These are phyloP conservation scores for Populus tremula DNA, from an alignment of 345 rosid genomes.

Conservation along the genomic window DNA sequence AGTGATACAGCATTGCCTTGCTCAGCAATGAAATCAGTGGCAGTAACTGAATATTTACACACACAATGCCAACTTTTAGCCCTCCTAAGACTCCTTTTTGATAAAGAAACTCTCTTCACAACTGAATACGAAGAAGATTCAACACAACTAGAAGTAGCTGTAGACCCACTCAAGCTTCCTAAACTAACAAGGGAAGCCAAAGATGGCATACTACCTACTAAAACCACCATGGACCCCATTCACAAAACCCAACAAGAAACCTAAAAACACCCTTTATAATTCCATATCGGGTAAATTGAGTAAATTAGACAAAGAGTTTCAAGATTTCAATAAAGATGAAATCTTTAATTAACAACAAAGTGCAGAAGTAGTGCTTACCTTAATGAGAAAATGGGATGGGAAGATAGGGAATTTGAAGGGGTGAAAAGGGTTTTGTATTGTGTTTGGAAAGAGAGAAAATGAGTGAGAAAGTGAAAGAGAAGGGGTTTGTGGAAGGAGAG, in stretches of 20 bases:
- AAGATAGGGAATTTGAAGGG: neutral
- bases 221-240: conserved; percentile 62
- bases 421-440: neutral
- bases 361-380: neutral
- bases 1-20: conserved; percentile 52
- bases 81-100: conserved; percentile 42
- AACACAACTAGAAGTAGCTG: conserved; percentile 25
- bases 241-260: conserved; percentile 2
- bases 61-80: conserved; percentile 52
- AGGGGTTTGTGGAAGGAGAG: conserved; percentile 18
- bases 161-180: conserved; percentile 40
- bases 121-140: conserved; percentile 41
- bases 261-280: conserved; percentile 1
- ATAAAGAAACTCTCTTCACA: conserved; percentile 56
- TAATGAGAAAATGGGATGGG: neutral
- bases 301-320: neutral
- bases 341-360: neutral
- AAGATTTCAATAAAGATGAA: neutral
- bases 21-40: conserved; percentile 71
- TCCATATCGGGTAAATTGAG: neutral
- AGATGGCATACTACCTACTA: conserved; percentile 81
- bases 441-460: neutral
- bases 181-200: conserved; percentile 58
- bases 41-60: conserved; percentile 76
- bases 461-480: conserved; percentile 14